phyloP scores from a whole-genome alignment of 2,329 filamentous ascomycete species.

The Nemania serpens region DNA sequence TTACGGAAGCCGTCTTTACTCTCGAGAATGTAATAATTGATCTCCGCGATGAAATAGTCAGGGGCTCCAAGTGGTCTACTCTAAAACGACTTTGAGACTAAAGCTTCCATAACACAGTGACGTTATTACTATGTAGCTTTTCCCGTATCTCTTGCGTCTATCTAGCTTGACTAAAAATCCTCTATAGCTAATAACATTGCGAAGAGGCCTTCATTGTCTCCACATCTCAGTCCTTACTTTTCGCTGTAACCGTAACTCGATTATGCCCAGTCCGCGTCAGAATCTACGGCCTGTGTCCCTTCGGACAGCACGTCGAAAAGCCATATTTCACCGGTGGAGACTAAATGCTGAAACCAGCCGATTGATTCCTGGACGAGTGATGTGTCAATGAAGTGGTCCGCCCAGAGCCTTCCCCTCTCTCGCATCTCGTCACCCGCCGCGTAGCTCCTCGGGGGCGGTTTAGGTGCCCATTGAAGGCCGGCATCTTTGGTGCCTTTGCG shows the following conservation, averaged over 20 bases:
- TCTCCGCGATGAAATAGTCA: too few species aligned
- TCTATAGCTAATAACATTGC: too few species aligned
- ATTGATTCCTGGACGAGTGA: conserved; percentile 14
- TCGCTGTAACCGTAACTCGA: not conserved
- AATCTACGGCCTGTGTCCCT: conserved; percentile 18
- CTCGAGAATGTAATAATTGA: too few species aligned
- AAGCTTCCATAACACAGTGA: too few species aligned
- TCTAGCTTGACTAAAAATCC: too few species aligned
- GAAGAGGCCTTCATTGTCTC: too few species aligned
- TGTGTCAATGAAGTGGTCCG: conserved; percentile 20
- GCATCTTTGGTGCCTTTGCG: conserved; percentile 12
- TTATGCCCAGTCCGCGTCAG: conserved; percentile 21
- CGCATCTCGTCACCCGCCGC: conserved; percentile 13
- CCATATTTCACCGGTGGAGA: conserved; percentile 23
- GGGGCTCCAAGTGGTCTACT: too few species aligned
- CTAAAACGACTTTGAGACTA: too few species aligned
- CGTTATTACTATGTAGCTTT: too few species aligned
- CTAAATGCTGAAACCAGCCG: conserved; percentile 24
- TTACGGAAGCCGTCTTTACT: too few species aligned
- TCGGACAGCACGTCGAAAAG: conserved; percentile 20
- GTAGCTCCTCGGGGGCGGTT: conserved; percentile 17
- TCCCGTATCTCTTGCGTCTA: too few species aligned
- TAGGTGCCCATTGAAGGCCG: conserved; percentile 18
- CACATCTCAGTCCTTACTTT: not conserved
- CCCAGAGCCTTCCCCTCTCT: conserved; percentile 19